Evolutionary conservation across 345 rosid species (phyloP).

Genomic region (Trapa incisa): DNA sequence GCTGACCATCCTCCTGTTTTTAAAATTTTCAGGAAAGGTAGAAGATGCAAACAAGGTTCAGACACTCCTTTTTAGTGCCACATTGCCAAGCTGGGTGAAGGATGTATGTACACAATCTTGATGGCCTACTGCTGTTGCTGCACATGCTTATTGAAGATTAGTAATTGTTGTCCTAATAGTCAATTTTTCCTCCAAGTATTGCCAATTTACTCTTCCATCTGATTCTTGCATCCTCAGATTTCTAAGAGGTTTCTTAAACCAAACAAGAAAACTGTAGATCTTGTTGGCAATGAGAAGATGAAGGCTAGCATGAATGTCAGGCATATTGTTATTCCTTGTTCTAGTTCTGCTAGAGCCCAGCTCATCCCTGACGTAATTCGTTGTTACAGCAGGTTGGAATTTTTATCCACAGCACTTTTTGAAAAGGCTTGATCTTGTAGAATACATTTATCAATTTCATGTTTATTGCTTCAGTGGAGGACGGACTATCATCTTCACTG

Average conservation of each 20-base stretch:
- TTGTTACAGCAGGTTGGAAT: slow-evolving; percentile 74
- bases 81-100: slow-evolving; percentile 85
- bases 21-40: slow-evolving; percentile 58
- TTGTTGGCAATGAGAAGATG: slow-evolving; percentile 95
- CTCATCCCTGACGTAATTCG: slow-evolving; percentile 85
- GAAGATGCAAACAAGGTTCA: slow-evolving; percentile 72
- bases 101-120: slow-evolving; percentile 31
- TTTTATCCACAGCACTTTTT: neutral
- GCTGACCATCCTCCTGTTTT: neutral
- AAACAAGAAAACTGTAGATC: slow-evolving; percentile 75
- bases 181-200: neutral
- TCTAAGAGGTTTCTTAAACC: slow-evolving; percentile 60
- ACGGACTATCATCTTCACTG: slow-evolving; percentile 79
- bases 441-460: neutral
- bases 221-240: slow-evolving; percentile 30
- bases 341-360: slow-evolving; percentile 53
- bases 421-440: neutral
- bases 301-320: slow-evolving; percentile 89
- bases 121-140: neutral
- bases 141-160: neutral
- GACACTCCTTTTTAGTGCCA: slow-evolving; percentile 98
- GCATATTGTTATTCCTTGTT: slow-evolving; percentile 80
- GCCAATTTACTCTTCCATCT: slow-evolving; percentile 12
- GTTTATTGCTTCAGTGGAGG: slow-evolving; percentile 59
- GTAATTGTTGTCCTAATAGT: neutral